Evolutionary conservation across 2,329 filamentous ascomycete species (phyloP), one percentile per base, ranked within the genome.

Genomic region (Corniculantispora saksenae): DNA sequence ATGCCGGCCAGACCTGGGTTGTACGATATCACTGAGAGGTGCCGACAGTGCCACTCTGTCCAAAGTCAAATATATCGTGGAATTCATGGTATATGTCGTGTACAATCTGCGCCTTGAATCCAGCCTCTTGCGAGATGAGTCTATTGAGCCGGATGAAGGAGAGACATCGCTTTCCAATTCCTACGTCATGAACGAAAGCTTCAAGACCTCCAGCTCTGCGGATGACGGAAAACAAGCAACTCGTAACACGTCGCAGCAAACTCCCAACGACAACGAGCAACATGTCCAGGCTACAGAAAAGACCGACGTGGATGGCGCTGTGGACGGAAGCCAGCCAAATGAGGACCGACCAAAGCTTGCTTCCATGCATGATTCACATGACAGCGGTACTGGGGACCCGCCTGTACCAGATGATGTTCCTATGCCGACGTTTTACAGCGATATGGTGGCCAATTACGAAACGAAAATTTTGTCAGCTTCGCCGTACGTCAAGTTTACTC

Each of bases 11-110:
- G 91, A 96, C 66, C 86, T 99, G 2, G 96, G 95, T 0, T 98
- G 95, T 74, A 99, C 95, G 0, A 97, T 99, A 70, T 92, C 93
- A 15, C 82, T 99, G 25, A 89, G 95, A 54, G 95, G 95, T 1
- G 92, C 91, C 3, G 88, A 91, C 66, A 89, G 88, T 35, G 81
- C 86, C 56, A 83, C 88, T 0, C 83, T 99, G 21, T 82, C 88
- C 1, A 91, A 89, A 70, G 88, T 99, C 76, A 99, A 99, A 78
- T 87, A 89, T 61, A 95, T 99, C 69, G 95, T 94, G 13, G 95
- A 99, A 74, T 98, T 99, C 74, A 97, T 99, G 94, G 91, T 96
- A 45, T 99, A 98, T 71, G 96, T 99, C 23, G 94, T 98, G 15
- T 99, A 99, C 78, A 99, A 97, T 72, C 83, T 99, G 61, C 97